Percentiles rank a stretch among this genome's conserved stretches.
Evolutionary conservation across 192 early-diverging fungal genomes (phyloP).

Genomic region (Blastocladiella britannica): DNA sequence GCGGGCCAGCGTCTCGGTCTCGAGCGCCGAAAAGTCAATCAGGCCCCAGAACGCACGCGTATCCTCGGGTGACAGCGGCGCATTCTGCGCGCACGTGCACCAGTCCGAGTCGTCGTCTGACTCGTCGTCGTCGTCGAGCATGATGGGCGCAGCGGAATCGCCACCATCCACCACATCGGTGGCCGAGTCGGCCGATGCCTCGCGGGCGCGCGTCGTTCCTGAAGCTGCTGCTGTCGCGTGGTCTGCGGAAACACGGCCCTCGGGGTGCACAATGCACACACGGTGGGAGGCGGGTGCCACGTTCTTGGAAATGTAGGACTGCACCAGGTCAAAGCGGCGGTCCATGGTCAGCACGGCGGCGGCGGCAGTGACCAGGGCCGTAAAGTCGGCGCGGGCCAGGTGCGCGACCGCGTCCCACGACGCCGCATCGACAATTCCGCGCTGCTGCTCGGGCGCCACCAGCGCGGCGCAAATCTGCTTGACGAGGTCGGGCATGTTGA

Average conservation of each 20-base stretch:
- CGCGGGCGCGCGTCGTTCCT: too few species aligned
- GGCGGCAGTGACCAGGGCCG: neutral
- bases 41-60: neutral
- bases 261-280: neutral
- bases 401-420: neutral
- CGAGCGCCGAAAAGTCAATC: neutral
- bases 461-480: neutral
- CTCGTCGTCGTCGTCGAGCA: neutral
- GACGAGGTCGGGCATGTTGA: neutral
- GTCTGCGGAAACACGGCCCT: neutral
- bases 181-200: too few species aligned
- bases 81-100: neutral
- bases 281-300: neutral
- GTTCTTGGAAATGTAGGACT: neutral
- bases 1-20: neutral
- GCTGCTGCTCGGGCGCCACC: neutral
- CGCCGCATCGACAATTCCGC: neutral
- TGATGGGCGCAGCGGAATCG: neutral
- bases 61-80: neutral
- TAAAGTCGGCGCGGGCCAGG: neutral
- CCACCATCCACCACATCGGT: too few species aligned
- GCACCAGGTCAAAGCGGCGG: neutral
- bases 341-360: neutral
- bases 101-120: neutral
- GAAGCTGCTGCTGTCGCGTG: neutral